Evolutionary conservation across 768 basidiomycete genomes (phyloP).

Genomic region (Coprinopsis sp.): DNA sequence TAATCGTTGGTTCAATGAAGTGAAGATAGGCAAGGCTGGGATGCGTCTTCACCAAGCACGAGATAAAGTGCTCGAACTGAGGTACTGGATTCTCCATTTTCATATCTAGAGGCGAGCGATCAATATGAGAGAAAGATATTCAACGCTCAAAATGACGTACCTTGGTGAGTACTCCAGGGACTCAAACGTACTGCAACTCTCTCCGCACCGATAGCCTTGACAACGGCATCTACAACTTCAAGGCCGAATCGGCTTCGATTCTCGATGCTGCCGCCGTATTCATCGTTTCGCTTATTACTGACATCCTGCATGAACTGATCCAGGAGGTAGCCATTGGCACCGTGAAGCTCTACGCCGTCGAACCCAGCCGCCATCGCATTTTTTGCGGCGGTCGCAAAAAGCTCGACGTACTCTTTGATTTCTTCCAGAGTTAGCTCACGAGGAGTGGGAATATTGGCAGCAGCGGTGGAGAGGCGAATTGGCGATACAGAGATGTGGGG

Average conservation of each 20-base stretch:
- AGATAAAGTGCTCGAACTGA: conserved; percentile 47
- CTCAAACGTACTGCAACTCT: conserved; percentile 53
- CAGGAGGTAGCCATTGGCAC: conserved; percentile 43
- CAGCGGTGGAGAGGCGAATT: conserved; percentile 17
- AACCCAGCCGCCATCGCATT: conserved; percentile 57
- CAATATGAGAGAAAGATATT: conserved; percentile 14
- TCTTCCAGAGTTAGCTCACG: conserved; percentile 42
- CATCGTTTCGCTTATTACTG: conserved; percentile 56
- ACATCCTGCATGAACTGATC: conserved; percentile 61
- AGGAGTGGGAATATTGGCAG: conserved; percentile 22
- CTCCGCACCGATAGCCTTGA: conserved; percentile 46
- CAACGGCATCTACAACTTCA: conserved; percentile 50
- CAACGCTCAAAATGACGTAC: conserved; percentile 15
- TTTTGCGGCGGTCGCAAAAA: conserved; percentile 53
- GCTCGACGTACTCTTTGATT: conserved; percentile 44
- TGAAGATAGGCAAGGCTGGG: conserved; percentile 52
- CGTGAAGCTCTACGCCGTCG: no score
- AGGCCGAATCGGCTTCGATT: conserved; percentile 53
- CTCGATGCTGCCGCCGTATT: conserved; percentile 65
- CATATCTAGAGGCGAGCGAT: conserved; percentile 33
- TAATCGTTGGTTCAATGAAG: conserved; percentile 35
- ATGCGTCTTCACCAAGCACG: conserved; percentile 31
- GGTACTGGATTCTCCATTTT: conserved; percentile 50
- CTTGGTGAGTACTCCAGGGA: conserved; percentile 45
- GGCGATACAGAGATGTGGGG: conserved; percentile 30